Base-by-base conservation (phyloP, 106 monocot genomes). In the Platanthera zijinensis region DNA sequence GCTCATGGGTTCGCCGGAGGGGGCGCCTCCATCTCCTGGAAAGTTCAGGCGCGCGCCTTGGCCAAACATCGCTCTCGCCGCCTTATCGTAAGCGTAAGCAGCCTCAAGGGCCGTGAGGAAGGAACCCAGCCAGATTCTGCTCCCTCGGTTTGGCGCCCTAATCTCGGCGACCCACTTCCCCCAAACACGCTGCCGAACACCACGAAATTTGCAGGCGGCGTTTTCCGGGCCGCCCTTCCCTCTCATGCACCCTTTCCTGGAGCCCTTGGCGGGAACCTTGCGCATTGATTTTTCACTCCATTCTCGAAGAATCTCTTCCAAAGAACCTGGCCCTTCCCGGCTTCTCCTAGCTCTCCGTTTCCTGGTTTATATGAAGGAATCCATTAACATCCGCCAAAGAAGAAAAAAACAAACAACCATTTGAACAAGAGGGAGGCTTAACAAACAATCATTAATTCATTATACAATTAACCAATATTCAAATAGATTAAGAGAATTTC, bases 81-180 rank as follows among this genome's bases (percentile, higher is more conserved):
- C 95, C 15, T 84, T 83, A 73, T 96, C 95, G 28, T 96, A 96
- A 7, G 95, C 88, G 13, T 19, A 53, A 8, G 95, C 95, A 46
- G 95, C 95, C 57, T 84, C 82, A 10, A 81, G 1, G 3, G 88
- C 86, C 1, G 92, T 93, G 6, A 87, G 79, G 62, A 87, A 96
- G 5, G 92, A 92, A 0, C 95, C 95, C 1, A 96, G 82, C 95
- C 95, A 96, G 2, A 92, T 85, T 1, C 95, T 84, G 9, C 70
- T 88, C 3, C 86, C 86, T 8, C 87, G 78, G 22, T 89, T 85
- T 2, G 95, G 95, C 63, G 92, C 90, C 53, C 95, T 78, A 62
- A 96, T 96, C 68, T 96, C 95, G 5, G 92, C 84, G 22, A 96
- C 95, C 95, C 95, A 96, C 18, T 92, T 96, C 6, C 95, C 95